Conservation (phyloP, 2,329 filamentous ascomycete species). For the Pseudogymnoascus sp. region DNA sequence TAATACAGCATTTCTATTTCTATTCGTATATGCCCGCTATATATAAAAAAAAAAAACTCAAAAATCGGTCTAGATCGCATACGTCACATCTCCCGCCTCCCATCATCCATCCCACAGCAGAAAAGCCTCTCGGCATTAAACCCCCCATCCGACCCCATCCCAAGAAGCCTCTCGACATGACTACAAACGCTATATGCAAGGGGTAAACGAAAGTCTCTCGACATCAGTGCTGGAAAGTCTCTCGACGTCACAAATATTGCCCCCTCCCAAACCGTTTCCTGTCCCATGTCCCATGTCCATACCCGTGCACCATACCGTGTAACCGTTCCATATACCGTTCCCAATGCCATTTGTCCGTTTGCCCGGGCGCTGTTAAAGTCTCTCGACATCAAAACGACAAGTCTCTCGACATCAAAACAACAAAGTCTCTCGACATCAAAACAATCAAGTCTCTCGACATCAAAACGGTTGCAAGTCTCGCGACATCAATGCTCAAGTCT, state of each 20-base stretch:
- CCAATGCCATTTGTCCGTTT: constrained; percentile 2
- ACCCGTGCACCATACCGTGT: not conserved
- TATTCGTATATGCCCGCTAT: too few relatives aligned
- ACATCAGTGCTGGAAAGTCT: constrained; percentile 7
- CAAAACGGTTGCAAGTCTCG: constrained; percentile 4
- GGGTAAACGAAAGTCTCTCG: constrained; percentile 3
- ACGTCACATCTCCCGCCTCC: not conserved
- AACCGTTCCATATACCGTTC: not conserved
- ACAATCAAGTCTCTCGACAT: constrained; percentile 9
- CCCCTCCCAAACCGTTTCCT: not conserved
- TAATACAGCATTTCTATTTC: too few relatives aligned
- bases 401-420: not conserved
- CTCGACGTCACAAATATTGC: constrained; percentile 9
- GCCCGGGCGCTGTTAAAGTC: not conserved
- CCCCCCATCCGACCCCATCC: not conserved
- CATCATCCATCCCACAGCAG: not conserved
- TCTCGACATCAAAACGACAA: not conserved
- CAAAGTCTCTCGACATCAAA: constrained; percentile 9
- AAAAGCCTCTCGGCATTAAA: not conserved
- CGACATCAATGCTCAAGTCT: constrained; percentile 2
- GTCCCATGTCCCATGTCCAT: not conserved
- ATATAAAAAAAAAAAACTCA: not conserved
- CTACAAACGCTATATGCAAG: constrained; percentile 5
- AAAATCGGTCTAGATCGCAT: not conserved
- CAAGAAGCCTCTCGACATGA: constrained; percentile 2